Conservation (phyloP, 2,329 filamentous ascomycete genomes). For the Cladosporium austrohemisphaericum region DNA sequence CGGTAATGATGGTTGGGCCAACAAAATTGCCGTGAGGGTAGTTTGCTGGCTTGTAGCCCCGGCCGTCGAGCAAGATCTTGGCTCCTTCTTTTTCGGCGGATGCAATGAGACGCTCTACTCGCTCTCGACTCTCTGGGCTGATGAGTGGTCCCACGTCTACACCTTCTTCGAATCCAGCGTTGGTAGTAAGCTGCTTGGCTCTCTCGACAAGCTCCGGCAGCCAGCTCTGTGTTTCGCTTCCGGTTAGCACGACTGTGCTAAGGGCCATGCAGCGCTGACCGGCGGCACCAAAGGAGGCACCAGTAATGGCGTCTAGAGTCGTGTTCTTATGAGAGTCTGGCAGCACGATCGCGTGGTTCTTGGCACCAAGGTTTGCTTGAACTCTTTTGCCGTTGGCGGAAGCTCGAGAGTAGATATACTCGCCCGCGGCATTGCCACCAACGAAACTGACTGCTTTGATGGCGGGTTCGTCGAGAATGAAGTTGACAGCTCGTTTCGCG, state of each 20-base stretch:
- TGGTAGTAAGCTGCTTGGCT: constrained; percentile 67
- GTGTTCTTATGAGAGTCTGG: constrained; percentile 89
- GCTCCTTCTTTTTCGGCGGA: constrained; percentile 77
- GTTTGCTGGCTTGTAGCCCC: constrained; percentile 68
- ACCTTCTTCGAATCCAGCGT: constrained; percentile 76
- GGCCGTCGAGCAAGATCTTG: constrained; percentile 73
- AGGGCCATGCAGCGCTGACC: constrained; percentile 86
- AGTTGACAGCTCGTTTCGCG: constrained; percentile 74
- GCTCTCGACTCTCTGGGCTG: constrained; percentile 70
- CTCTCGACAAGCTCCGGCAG: constrained; percentile 71
- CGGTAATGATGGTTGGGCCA: constrained; percentile 75
- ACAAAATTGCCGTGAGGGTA: constrained; percentile 81
- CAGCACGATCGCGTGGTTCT: constrained; percentile 81
- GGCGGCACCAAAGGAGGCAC: constrained; percentile 79
- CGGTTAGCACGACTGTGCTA: constrained; percentile 79
- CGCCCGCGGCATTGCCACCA: constrained; percentile 79
- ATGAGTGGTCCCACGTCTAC: constrained; percentile 81
- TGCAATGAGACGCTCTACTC: constrained; percentile 72
- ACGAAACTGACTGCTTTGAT: constrained; percentile 87
- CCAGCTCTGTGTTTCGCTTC: constrained; percentile 75
- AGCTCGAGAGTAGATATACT: constrained; percentile 76
- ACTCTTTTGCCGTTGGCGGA: constrained; percentile 84
- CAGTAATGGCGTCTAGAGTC: constrained; percentile 76
- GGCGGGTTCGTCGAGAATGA: constrained; percentile 76
- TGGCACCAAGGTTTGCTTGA: constrained; percentile 81